Percentiles rank a stretch among this genome's conserved stretches.
These are phyloP conservation scores for Chlorella vulgaris DNA, from an alignment of 139 green algal genomes.

Conservation along the genomic window DNA sequence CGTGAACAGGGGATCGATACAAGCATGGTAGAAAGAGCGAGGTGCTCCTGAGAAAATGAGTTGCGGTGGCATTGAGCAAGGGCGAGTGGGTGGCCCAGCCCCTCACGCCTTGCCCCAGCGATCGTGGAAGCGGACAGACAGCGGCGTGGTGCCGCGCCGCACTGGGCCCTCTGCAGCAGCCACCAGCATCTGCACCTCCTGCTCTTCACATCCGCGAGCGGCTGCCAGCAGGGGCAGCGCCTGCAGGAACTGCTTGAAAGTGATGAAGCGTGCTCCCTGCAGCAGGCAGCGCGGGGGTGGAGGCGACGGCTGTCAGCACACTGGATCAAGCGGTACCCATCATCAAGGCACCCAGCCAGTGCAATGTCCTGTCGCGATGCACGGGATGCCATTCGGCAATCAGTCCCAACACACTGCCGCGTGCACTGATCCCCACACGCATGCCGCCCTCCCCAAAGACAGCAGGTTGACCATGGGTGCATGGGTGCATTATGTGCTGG, in stretches of 20 bases:
- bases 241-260: slow-evolving; percentile 28
- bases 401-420: not conserved
- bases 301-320: too few relatives aligned
- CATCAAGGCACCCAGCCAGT: too few relatives aligned
- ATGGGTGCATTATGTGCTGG: not conserved
- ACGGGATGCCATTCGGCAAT: not conserved
- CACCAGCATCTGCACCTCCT: slow-evolving; percentile 18
- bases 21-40: too few relatives aligned
- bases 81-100: too few relatives aligned
- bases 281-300: too few relatives aligned
- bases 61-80: too few relatives aligned
- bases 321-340: too few relatives aligned
- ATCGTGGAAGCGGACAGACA: slow-evolving; percentile 12
- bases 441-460: not conserved
- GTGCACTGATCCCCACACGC: too few relatives aligned
- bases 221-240: slow-evolving; percentile 24
- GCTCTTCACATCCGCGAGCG: slow-evolving; percentile 1
- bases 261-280: not conserved
- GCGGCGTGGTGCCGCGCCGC: slow-evolving; percentile 13
- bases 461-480: not conserved
- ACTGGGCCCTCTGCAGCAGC: not conserved
- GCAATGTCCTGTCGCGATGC: not conserved
- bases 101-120: not conserved
- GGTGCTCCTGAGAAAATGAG: too few relatives aligned
- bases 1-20: too few relatives aligned